These are phyloP conservation scores for Sporothrix schenckii DNA, from an alignment of 2,329 filamentous ascomycete genomes.

Conservation along the genomic window DNA sequence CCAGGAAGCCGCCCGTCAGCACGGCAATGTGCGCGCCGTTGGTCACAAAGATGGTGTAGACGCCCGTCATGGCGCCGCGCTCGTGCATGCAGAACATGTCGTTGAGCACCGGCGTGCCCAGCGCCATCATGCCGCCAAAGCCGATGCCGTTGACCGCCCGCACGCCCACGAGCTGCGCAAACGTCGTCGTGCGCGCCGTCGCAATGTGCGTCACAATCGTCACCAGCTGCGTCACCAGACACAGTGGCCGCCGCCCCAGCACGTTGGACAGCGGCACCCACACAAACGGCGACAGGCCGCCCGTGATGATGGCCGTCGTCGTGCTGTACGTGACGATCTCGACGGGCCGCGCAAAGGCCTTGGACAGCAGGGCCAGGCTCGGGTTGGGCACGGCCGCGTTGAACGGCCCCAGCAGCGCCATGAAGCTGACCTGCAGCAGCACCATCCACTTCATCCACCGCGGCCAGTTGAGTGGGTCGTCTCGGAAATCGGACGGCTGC, in stretches of 20 bases:
- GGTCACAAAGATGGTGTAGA: conserved; percentile 35
- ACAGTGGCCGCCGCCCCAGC: conserved; percentile 35
- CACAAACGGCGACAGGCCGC: conserved; percentile 31
- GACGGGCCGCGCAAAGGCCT: conserved; percentile 25
- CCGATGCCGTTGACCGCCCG: conserved; percentile 34
- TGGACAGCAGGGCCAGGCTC: conserved; percentile 29
- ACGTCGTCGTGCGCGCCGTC: conserved; percentile 29
- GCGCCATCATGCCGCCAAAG: conserved; percentile 35
- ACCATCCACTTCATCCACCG: conserved; percentile 35
- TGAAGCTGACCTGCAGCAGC: conserved; percentile 35
- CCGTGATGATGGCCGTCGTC: conserved; percentile 34
- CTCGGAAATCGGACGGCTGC: conserved; percentile 33
- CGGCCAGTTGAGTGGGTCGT: conserved; percentile 37
- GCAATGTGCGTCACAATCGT: conserved; percentile 31
- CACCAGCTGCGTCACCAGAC: conserved; percentile 29
- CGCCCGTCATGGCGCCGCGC: conserved; percentile 34
- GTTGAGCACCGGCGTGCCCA: conserved; percentile 35
- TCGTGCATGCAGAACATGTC: conserved; percentile 37
- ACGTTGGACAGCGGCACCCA: conserved; percentile 33
- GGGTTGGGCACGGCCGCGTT: conserved; percentile 35
- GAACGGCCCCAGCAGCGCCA: conserved; percentile 35
- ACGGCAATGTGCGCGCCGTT: conserved; percentile 34
- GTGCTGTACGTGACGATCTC: conserved; percentile 34
- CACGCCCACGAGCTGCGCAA: conserved; percentile 30
- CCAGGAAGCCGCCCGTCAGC: conserved; percentile 33